Percentiles rank a stretch among this genome's conserved stretches.
These are phyloP conservation scores for Blastobotrys elegans DNA, from an alignment of 1,139 yeast species.

Conservation along the genomic window DNA sequence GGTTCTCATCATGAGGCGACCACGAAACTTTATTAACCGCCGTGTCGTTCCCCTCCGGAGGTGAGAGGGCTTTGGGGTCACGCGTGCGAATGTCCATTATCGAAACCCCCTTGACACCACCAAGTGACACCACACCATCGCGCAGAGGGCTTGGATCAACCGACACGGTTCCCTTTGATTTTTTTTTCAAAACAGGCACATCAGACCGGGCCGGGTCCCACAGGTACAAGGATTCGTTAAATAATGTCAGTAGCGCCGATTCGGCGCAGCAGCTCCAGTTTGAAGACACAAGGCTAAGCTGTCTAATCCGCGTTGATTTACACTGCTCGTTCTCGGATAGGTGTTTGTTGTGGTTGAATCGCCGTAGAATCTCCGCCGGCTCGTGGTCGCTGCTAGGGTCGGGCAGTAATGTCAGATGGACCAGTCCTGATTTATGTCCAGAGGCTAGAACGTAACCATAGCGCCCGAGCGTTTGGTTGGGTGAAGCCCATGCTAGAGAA, in stretches of 20 bases:
- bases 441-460: slow-evolving; percentile 47
- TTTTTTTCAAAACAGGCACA: slow-evolving; percentile 50
- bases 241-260: slow-evolving; percentile 50
- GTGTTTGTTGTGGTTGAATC: slow-evolving; percentile 70
- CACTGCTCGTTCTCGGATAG: slow-evolving; percentile 26
- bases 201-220: slow-evolving; percentile 66
- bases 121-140: slow-evolving; percentile 53
- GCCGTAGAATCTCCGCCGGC: slow-evolving; percentile 65
- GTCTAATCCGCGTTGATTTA: slow-evolving; percentile 35
- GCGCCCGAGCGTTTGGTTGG: slow-evolving; percentile 32
- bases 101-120: slow-evolving; percentile 68
- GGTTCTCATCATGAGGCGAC: slow-evolving; percentile 56
- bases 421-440: slow-evolving; percentile 68
- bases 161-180: slow-evolving; percentile 46
- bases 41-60: slow-evolving; percentile 37
- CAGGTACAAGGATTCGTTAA: slow-evolving; percentile 57
- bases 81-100: slow-evolving; percentile 57
- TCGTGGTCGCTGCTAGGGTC: slow-evolving; percentile 42
- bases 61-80: slow-evolving; percentile 39
- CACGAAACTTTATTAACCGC: slow-evolving; percentile 50
- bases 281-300: slow-evolving; percentile 36
- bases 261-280: slow-evolving; percentile 41
- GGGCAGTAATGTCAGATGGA: slow-evolving; percentile 66
- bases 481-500: slow-evolving; percentile 58
- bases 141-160: slow-evolving; percentile 48